Conservation (phyloP, 2,329 filamentous ascomycete genomes). For the Intubia oerlemansii region DNA sequence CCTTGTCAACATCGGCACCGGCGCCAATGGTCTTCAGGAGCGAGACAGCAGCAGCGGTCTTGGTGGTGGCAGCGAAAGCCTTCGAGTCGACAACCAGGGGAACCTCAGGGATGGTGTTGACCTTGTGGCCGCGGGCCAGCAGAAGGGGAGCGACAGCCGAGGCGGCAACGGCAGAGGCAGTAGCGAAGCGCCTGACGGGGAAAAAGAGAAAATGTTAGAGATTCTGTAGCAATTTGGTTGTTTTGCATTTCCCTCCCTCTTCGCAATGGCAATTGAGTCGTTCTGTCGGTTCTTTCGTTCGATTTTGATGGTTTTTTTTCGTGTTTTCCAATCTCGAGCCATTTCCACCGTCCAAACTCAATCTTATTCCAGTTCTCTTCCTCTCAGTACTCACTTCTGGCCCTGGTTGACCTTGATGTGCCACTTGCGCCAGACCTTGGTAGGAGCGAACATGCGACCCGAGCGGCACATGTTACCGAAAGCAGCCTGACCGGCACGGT, state of each 20-base stretch:
- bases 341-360: too few species aligned
- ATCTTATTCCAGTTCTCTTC: too few species aligned
- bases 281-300: too few species aligned
- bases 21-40: slow-evolving; percentile 87
- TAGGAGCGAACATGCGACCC: slow-evolving; percentile 99
- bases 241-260: too few species aligned
- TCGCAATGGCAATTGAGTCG: too few species aligned
- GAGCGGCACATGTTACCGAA: slow-evolving; percentile 99
- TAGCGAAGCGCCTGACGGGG: slow-evolving; percentile 58
- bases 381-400: slow-evolving; percentile 64
- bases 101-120: slow-evolving; percentile 83
- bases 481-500: slow-evolving; percentile 98
- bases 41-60: slow-evolving; percentile 70
- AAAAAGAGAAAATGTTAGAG: slow-evolving; percentile 21
- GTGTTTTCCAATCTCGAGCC: too few species aligned
- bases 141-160: slow-evolving; percentile 89
- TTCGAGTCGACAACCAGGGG: slow-evolving; percentile 89
- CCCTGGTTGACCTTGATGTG: slow-evolving; percentile 99
- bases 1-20: slow-evolving; percentile 79
- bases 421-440: slow-evolving; percentile 99
- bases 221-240: slow-evolving; percentile 9
- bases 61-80: slow-evolving; percentile 66
- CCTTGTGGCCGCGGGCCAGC: slow-evolving; percentile 89
- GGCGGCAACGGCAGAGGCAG: slow-evolving; percentile 88
- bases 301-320: too few species aligned